phyloP scores from a whole-genome alignment of 2,329 filamentous ascomycete species.

The Lasiodiplodia sp. region DNA sequence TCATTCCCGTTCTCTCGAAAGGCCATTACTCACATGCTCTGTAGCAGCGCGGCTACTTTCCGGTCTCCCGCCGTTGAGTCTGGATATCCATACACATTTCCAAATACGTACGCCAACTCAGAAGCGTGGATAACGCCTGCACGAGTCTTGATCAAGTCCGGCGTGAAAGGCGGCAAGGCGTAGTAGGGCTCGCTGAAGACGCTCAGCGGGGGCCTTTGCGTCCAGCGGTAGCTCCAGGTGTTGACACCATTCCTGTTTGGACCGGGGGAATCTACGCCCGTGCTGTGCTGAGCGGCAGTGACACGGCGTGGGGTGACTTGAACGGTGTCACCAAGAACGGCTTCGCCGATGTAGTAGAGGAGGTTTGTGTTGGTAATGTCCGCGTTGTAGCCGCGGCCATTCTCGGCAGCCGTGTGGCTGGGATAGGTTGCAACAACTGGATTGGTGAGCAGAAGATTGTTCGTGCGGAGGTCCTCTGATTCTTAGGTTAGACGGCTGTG shows the following conservation, averaged over 20 bases:
- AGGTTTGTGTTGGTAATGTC: background rate
- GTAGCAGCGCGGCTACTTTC: background rate
- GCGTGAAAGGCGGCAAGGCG: background rate
- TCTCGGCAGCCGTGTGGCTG: background rate
- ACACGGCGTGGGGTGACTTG: background rate
- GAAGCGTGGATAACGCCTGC: background rate
- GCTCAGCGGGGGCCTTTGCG: background rate
- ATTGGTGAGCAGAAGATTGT: background rate
- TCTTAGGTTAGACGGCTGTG: background rate
- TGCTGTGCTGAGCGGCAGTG: background rate
- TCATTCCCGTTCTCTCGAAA: background rate
- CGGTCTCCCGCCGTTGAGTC: background rate
- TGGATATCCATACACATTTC: background rate
- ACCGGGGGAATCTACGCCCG: background rate
- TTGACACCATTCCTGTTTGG: background rate
- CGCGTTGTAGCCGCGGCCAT: conserved; percentile 9
- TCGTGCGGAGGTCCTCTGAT: background rate
- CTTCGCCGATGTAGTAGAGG: conserved; percentile 11
- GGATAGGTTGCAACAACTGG: background rate
- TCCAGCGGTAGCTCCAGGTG: conserved; percentile 10
- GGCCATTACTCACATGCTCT: background rate
- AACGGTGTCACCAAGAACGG: background rate
- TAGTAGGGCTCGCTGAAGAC: background rate
- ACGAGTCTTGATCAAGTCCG: background rate
- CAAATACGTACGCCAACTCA: conserved; percentile 10